A percentile compares a stretch with the other conserved stretches of the same genome.
Evolutionary conservation across 805 yeast genomes (phyloP).

Genomic region (Pichia cabralensis): DNA sequence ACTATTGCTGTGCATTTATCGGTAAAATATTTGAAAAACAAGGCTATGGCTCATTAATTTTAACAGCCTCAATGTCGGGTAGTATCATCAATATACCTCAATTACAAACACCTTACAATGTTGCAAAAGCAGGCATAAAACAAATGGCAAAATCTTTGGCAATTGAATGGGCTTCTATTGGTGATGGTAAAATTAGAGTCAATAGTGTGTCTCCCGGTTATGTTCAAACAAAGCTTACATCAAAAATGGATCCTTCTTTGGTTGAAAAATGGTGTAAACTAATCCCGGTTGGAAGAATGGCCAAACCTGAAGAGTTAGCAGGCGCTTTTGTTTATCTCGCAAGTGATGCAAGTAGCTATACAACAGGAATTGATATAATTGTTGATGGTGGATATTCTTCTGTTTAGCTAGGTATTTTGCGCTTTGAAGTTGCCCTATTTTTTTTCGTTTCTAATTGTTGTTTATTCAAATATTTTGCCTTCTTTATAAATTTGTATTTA

Average conservation of each 20-base stretch:
- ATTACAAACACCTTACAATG: constrained; percentile 76
- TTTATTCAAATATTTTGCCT: too few species aligned
- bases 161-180: constrained; percentile 82
- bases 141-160: constrained; percentile 74
- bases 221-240: constrained; percentile 60
- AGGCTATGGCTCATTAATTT: constrained; percentile 66
- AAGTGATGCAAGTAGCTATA: constrained; percentile 68
- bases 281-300: constrained; percentile 70
- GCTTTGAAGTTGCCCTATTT: neutral
- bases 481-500: too few species aligned
- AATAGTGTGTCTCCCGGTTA: constrained; percentile 84
- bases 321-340: constrained; percentile 79
- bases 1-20: constrained; percentile 64
- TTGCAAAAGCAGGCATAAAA: constrained; percentile 75
- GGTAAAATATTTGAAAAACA: constrained; percentile 68
- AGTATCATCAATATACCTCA: constrained; percentile 84
- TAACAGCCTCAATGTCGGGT: constrained; percentile 87
- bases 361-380: constrained; percentile 67
- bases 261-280: constrained; percentile 39
- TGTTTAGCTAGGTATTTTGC: constrained; percentile 23
- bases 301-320: constrained; percentile 58
- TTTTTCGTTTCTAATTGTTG: neutral
- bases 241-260: constrained; percentile 34
- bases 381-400: constrained; percentile 74
- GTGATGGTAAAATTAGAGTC: constrained; percentile 49